Evolutionary conservation across 768 basidiomycete genomes (phyloP).

Genomic region (Rhodocollybia butyracea): DNA sequence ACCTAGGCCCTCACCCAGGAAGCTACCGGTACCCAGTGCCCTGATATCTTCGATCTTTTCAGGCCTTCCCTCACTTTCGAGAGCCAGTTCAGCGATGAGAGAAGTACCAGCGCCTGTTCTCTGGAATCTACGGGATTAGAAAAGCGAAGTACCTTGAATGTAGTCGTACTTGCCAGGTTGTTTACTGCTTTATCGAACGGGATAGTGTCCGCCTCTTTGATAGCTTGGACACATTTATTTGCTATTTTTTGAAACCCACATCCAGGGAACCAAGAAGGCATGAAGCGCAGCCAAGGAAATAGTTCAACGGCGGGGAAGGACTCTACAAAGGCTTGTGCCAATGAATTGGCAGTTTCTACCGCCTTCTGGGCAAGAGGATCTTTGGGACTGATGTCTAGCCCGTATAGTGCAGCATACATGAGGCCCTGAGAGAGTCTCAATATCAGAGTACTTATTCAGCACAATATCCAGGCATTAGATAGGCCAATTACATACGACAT

Average conservation of each 20-base stretch:
- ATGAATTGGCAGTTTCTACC: not conserved
- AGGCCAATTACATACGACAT: not conserved
- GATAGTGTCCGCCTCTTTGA: not conserved
- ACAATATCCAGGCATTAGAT: not conserved
- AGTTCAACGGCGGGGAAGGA: not conserved
- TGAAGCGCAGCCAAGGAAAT: not conserved
- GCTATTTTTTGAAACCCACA: not conserved
- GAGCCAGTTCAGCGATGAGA: not conserved
- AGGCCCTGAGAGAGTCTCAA: constrained; percentile 20
- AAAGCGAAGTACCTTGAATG: too few species aligned
- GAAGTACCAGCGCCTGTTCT: not conserved
- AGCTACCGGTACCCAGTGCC: not conserved
- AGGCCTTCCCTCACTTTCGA: not conserved
- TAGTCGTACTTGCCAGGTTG: not conserved
- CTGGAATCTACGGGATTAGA: too few species aligned
- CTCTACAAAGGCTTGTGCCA: not conserved
- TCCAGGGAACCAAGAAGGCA: constrained; percentile 7
- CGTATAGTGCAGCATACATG: constrained; percentile 29
- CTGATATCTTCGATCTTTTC: not conserved
- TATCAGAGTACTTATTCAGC: not conserved
- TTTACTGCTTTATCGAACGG: not conserved
- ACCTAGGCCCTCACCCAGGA: not conserved
- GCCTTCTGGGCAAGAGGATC: not conserved
- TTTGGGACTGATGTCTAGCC: constrained; percentile 26
- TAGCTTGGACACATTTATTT: not conserved